Evolutionary conservation across 1,284 basidiomycete genomes (phyloP).

Genomic region (Rugiboletus extremiorientalis): DNA sequence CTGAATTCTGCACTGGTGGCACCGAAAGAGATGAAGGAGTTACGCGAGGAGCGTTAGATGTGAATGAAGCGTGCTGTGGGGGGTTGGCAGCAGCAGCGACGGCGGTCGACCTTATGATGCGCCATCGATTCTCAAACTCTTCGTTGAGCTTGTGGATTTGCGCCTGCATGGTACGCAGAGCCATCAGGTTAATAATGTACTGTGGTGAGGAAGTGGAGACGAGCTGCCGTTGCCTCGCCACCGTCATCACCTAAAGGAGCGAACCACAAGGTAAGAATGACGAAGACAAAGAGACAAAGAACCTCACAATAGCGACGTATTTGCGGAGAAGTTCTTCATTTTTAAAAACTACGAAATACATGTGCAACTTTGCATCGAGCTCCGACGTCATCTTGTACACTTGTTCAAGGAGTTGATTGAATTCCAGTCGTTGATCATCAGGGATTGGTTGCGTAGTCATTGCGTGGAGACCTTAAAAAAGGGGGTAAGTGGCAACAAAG

Average conservation of each 20-base stretch:
- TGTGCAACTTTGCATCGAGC: conserved; percentile 49
- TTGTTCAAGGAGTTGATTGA: conserved; percentile 49
- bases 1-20: conserved; percentile 19
- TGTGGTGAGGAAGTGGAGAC: conserved; percentile 46
- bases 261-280: conserved; percentile 5
- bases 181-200: conserved; percentile 47
- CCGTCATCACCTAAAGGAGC: conserved; percentile 46
- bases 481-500: conserved; percentile 14
- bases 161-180: conserved; percentile 46
- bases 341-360: conserved; percentile 46
- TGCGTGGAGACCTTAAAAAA: conserved; percentile 19
- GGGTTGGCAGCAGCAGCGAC: conserved; percentile 8
- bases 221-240: conserved; percentile 51
- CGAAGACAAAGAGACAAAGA: conserved; percentile 16
- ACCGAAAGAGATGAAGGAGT: conserved; percentile 7
- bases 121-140: conserved; percentile 35
- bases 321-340: conserved; percentile 47
- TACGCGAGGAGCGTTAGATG: conserved; percentile 10
- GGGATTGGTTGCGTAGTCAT: conserved; percentile 42
- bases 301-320: conserved; percentile 53
- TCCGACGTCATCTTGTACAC: conserved; percentile 44
- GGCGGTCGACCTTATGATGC: conserved; percentile 18
- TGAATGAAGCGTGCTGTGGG: conserved; percentile 10
- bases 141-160: conserved; percentile 46
- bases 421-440: conserved; percentile 52